Evolutionary conservation across 2,329 filamentous ascomycete species (phyloP), one percentile per base, ranked within the genome.

Genomic region (Truncatella angustata): DNA sequence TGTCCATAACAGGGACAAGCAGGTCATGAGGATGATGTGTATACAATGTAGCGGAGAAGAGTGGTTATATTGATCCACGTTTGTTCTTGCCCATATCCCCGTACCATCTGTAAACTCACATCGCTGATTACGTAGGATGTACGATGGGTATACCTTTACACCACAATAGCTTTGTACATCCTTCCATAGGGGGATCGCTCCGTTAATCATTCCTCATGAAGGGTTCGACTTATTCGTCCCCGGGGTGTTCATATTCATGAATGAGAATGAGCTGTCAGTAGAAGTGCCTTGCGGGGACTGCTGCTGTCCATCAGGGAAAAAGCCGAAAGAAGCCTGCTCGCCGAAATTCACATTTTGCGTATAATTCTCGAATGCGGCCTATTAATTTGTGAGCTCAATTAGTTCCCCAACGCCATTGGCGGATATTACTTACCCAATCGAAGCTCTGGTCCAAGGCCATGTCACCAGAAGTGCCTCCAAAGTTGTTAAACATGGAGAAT

Each of bases 351-450:
- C 73, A n/a, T 66, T 75, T 49, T 84, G 81, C 0, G 80, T 74
- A 55, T 78, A 84, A 48, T 75, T 82, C 54, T 84, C 80, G 44
- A 84, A 78, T 11, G 78, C 75, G 39, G 76, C 75, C 81, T 84
- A 49, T 32, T 4, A 43, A 24, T 26, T 5, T 14, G 40, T 43
- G 12, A 43, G 21, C 26, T 7, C 30, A 35, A 23, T 9, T 16
- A 50, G 4, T 9, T 57, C 70, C 54, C 74, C 66, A 51, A 51
- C 53, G 12, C 16, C 36, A 4, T 30, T 32, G 16, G 10, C 12
- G 21, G 7, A 12, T 24, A 34, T 9, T 24, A 62, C 79, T 65
- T 73, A 83, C 81, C 81, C 81, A 84, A 66, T 84, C 80, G 62
- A 84, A 80, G 45, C 77, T 81, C 39, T 71, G 66, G 30, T 72